Conservation (phyloP, 2,329 filamentous ascomycete species). For the Pseudogymnoascus sp. region DNA sequence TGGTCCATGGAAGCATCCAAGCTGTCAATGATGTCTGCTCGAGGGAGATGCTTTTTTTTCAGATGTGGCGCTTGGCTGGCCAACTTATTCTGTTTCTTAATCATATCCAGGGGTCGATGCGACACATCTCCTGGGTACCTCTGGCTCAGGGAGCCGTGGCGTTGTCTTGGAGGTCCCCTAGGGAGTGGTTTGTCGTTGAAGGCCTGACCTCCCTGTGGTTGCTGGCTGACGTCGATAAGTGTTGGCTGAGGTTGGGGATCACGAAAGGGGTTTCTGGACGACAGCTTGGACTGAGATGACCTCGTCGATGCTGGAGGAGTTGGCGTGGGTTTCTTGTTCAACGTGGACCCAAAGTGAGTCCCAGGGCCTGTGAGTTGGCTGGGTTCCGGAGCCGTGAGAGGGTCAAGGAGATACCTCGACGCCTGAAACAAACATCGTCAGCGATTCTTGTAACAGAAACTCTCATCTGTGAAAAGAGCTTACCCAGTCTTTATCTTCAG, state of each 20-base stretch:
- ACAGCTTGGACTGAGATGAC: slow-evolving; percentile 39
- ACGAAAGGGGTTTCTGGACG: slow-evolving; percentile 36
- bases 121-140: slow-evolving; percentile 57
- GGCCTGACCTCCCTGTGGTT: background rate
- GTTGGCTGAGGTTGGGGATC: slow-evolving; percentile 20
- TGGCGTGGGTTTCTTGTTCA: slow-evolving; percentile 21
- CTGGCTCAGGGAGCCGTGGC: slow-evolving; percentile 45
- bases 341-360: slow-evolving; percentile 32
- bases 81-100: slow-evolving; percentile 52
- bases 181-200: slow-evolving; percentile 17
- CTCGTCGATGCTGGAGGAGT: slow-evolving; percentile 48
- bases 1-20: slow-evolving; percentile 60
- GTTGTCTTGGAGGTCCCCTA: slow-evolving; percentile 27
- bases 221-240: slow-evolving; percentile 28
- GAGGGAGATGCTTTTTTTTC: slow-evolving; percentile 55
- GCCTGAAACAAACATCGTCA: slow-evolving; percentile 38
- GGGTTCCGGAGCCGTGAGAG: slow-evolving; percentile 59
- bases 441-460: background rate
- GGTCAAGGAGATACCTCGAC: slow-evolving; percentile 58
- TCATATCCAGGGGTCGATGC: slow-evolving; percentile 57
- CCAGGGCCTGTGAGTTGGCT: slow-evolving; percentile 59
- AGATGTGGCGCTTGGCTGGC: slow-evolving; percentile 61
- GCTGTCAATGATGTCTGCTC: slow-evolving; percentile 70
- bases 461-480: background rate
- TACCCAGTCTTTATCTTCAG: slow-evolving; percentile 6